Base-by-base conservation (phyloP, 371 early-diverging fungal species). In the Mucor mucedo region DNA sequence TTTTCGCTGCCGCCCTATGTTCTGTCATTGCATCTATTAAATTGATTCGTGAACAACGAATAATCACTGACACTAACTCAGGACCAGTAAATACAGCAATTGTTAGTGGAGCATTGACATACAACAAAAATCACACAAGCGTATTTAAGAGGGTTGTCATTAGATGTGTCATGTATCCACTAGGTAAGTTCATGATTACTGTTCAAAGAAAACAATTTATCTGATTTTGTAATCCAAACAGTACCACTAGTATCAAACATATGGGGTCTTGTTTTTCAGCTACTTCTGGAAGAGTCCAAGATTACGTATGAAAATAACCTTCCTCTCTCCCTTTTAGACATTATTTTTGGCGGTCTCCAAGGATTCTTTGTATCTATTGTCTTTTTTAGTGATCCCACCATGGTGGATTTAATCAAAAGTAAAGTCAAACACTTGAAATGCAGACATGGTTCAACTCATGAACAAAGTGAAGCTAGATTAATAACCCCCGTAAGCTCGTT, bases 371-470 rank as follows among this genome's bases (percentile, higher is more conserved):
- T 65, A 4, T 44, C 68, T 3, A 44, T 71, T n/a, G 49, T 75
- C 3, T 75, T 75, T 52, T 75, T 75, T 41, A 75, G 69, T 38
- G 75, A 75, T 21, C 75, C 75, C 3, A 53, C 63, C 9, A 62
- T 75, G 38, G 10, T 50, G 10, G 30, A 28, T 13, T 29, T 30
- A 10, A 5, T 50, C 32, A 21, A 35, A 16, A 9, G 38, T 55
- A 6, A 4, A 6, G 8, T 27, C 10, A 50, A 50, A 30, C 1
- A 28, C 14, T 21, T 27, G 11, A 50, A 50, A 50, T n/a, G 11
- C 11, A 42, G 13, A 42, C 10, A n/a, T 14, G 6, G 4, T 42
- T 10, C n/a, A 0, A 42, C 44, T 14, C 8, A 8, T 35, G 8
- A 35, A 35, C 35, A 35, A 35, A 35, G 35, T 35, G 35, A 35